Percentiles rank a stretch among this genome's conserved stretches.
Conservation (phyloP, 768 basidiomycete species). For the Podaxis sp. region DNA sequence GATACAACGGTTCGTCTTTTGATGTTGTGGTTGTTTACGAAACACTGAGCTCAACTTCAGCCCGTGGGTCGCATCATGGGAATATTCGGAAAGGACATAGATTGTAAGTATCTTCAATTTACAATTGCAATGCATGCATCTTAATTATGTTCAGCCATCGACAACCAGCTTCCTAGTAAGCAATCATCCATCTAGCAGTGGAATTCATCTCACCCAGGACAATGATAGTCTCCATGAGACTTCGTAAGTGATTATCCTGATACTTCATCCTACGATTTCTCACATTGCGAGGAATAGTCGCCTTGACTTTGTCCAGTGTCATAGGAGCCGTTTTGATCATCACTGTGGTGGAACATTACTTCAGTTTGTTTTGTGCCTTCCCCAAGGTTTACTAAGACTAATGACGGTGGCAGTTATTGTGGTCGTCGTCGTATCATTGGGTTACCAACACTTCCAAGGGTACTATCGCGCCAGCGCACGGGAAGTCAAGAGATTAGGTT, state of each 20-base stretch:
- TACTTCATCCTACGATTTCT: background rate
- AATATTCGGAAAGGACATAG: conserved; percentile 64
- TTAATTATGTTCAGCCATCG: conserved; percentile 38
- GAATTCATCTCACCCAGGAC: background rate
- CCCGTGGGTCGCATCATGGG: conserved; percentile 58
- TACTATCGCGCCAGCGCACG: conserved; percentile 72
- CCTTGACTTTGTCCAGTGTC: conserved; percentile 46
- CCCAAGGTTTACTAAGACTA: background rate
- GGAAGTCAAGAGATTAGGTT: conserved; percentile 58
- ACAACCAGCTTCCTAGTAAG: conserved; percentile 56
- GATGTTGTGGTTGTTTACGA: background rate
- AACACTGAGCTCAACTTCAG: conserved; percentile 22
- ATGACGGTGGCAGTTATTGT: conserved; percentile 41
- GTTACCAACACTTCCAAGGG: conserved; percentile 59
- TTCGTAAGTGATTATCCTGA: conserved; percentile 35
- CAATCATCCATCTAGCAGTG: background rate
- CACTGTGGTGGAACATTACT: conserved; percentile 55
- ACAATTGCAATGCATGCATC: background rate
- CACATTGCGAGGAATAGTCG: conserved; percentile 27
- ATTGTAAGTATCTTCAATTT: conserved; percentile 33
- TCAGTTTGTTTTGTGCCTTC: conserved; percentile 36
- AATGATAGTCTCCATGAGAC: conserved; percentile 46
- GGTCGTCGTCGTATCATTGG: conserved; percentile 45
- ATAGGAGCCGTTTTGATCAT: conserved; percentile 51
- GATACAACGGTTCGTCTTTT: conserved; percentile 51